Evolutionary conservation across 805 yeast genomes (phyloP).

Genomic region (Monosporozyma siamensis): DNA sequence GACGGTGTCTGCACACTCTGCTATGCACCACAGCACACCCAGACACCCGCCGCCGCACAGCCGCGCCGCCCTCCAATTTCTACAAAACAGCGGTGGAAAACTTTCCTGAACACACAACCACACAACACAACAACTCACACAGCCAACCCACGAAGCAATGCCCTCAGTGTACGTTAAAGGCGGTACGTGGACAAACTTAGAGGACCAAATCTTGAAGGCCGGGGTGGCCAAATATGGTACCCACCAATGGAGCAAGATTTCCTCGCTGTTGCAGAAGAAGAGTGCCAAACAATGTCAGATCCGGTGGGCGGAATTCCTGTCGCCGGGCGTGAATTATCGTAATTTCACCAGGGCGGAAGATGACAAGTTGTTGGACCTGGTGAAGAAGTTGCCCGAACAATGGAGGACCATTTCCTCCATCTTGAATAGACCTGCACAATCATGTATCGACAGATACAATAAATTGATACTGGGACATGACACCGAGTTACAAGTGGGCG

Average conservation of each 20-base stretch:
- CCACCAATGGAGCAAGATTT: slow-evolving; percentile 90
- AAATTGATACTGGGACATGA: slow-evolving; percentile 18
- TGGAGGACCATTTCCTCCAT: slow-evolving; percentile 87
- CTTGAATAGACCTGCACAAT: slow-evolving; percentile 77
- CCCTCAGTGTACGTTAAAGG: slow-evolving; percentile 72
- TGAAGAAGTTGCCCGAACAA: slow-evolving; percentile 74
- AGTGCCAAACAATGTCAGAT: slow-evolving; percentile 88
- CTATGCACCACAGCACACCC: no score
- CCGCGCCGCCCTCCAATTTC: no score
- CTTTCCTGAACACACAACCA: no score
- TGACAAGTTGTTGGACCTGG: slow-evolving; percentile 54
- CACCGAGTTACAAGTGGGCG: slow-evolving; percentile 36
- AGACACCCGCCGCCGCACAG: no score
- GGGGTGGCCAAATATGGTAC: slow-evolving; percentile 90
- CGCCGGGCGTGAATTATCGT: slow-evolving; percentile 54
- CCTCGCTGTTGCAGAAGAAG: slow-evolving; percentile 75
- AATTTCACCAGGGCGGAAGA: slow-evolving; percentile 78
- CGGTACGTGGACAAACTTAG: slow-evolving; percentile 79
- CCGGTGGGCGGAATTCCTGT: slow-evolving; percentile 83
- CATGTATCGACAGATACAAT: slow-evolving; percentile 80
- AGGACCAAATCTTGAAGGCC: slow-evolving; percentile 80
- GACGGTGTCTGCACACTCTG: no score
- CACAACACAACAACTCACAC: no score
- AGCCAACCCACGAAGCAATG: no score
- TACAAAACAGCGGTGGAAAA: no score